These are phyloP conservation scores for Acanthamoeba royreba DNA, from an alignment of 208 protist genomes.

Conservation along the genomic window DNA sequence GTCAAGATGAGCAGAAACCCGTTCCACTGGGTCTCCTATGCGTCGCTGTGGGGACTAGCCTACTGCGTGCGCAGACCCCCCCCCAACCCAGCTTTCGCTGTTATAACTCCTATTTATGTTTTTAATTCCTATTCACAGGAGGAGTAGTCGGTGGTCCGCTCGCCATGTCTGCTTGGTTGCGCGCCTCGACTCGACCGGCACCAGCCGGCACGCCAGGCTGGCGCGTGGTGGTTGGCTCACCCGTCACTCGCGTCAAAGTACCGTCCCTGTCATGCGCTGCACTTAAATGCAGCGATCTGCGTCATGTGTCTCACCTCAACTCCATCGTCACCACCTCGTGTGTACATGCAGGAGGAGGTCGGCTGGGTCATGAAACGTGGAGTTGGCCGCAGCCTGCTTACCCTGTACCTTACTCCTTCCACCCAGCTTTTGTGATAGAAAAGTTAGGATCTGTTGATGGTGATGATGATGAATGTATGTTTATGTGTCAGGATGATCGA, in stretches of 20 bases:
- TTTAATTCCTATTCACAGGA: too few relatives aligned
- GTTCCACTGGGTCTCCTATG: too few relatives aligned
- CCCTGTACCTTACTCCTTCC: not conserved
- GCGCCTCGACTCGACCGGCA: not conserved
- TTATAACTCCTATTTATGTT: too few relatives aligned
- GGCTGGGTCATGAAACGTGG: not conserved
- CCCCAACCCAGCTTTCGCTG: too few relatives aligned
- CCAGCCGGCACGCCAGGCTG: not conserved
- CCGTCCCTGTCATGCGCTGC: not conserved
- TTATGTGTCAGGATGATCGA: not conserved
- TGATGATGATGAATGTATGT: not conserved
- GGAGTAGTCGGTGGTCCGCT: too few relatives aligned
- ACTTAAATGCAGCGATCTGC: too few relatives aligned
- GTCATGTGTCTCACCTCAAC: too few relatives aligned
- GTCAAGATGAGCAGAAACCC: too few relatives aligned
- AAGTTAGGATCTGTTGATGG: not conserved
- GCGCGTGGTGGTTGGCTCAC: not conserved
- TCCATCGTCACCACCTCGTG: not conserved
- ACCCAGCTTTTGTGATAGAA: not conserved
- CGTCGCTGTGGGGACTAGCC: too few relatives aligned
- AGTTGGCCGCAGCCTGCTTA: not conserved
- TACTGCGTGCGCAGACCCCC: too few relatives aligned
- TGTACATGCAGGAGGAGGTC: not conserved
- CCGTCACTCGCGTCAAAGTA: not conserved
- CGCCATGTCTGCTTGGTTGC: not conserved